Evolutionary conservation across 202 grass and related monocot genomes (phyloP).

Genomic region (Zoysia matrella): DNA sequence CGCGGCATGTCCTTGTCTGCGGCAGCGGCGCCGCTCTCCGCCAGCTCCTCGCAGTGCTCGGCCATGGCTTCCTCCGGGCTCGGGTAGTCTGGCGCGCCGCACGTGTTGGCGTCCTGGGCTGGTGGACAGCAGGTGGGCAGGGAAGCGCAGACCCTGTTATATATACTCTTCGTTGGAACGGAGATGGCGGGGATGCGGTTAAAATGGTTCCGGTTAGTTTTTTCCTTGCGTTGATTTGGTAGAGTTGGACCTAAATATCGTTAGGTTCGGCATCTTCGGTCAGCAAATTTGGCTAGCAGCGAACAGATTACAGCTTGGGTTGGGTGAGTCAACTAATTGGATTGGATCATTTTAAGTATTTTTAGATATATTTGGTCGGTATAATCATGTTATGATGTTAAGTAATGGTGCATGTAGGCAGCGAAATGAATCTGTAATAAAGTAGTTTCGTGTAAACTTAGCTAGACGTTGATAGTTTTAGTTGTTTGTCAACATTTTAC

Average conservation of each 20-base stretch:
- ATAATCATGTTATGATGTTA: neutral
- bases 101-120: slow-evolving; percentile 36
- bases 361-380: neutral
- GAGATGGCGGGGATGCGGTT: neutral
- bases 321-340: neutral
- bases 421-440: neutral
- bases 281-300: neutral
- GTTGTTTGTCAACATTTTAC: neutral
- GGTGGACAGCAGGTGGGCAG: slow-evolving; percentile 27
- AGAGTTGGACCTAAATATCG: neutral
- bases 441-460: neutral
- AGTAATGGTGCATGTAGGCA: neutral
- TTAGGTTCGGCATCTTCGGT: slow-evolving; percentile 1
- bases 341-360: neutral
- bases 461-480: neutral
- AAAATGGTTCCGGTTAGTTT: slow-evolving; percentile 1
- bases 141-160: slow-evolving; percentile 23
- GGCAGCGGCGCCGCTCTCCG: slow-evolving; percentile 32
- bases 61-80: slow-evolving; percentile 39
- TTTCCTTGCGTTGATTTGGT: neutral
- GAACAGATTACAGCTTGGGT: neutral
- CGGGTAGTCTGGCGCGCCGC: neutral
- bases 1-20: slow-evolving; percentile 49
- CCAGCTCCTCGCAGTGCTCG: slow-evolving; percentile 47
- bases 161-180: neutral